A percentile compares a stretch with the other conserved stretches of the same genome.
Evolutionary conservation across 2,329 filamentous ascomycete genomes (phyloP).

Genomic region (Geosmithia morbida): DNA sequence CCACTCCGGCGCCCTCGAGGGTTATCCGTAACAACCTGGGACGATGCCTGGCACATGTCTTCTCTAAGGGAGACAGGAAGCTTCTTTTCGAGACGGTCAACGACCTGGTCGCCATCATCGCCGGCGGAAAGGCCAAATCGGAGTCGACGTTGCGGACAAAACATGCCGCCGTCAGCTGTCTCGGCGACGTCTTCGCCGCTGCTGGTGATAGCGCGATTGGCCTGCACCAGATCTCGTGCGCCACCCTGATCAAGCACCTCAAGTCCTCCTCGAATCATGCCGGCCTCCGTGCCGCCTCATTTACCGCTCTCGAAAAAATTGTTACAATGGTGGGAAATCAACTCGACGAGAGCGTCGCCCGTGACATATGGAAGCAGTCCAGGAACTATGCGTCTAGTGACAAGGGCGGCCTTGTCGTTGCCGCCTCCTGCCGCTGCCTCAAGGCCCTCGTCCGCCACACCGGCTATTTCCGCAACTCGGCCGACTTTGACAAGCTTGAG

Average conservation of each 20-base stretch:
- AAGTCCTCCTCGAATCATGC: slow-evolving; percentile 70
- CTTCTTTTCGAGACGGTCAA: slow-evolving; percentile 90
- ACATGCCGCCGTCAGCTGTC: slow-evolving; percentile 74
- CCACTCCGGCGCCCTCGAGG: slow-evolving; percentile 70
- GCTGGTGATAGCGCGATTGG: slow-evolving; percentile 88
- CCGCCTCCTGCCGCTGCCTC: slow-evolving; percentile 66
- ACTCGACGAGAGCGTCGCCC: slow-evolving; percentile 71
- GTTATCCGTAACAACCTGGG: slow-evolving; percentile 85
- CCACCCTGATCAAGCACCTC: slow-evolving; percentile 60
- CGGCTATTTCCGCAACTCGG: slow-evolving; percentile 71
- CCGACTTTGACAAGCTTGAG: slow-evolving; percentile 83
- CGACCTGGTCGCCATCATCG: slow-evolving; percentile 62
- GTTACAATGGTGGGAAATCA: slow-evolving; percentile 59
- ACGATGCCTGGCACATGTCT: slow-evolving; percentile 68
- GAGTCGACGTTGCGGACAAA: slow-evolving; percentile 68
- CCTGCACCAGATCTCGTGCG: slow-evolving; percentile 60
- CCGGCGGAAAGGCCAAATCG: slow-evolving; percentile 55
- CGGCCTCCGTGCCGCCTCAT: slow-evolving; percentile 66
- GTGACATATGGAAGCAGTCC: slow-evolving; percentile 87
- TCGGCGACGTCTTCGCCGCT: slow-evolving; percentile 82
- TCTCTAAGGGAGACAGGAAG: slow-evolving; percentile 77
- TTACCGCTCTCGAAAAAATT: slow-evolving; percentile 63
- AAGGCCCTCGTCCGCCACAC: slow-evolving; percentile 60
- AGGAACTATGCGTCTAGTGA: slow-evolving; percentile 64
- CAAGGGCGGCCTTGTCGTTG: slow-evolving; percentile 70